A percentile compares a stretch with the other conserved stretches of the same genome.
Evolutionary conservation across 352 stramenopile genomes (phyloP).

Genomic region (Globisporangium spinosum): DNA sequence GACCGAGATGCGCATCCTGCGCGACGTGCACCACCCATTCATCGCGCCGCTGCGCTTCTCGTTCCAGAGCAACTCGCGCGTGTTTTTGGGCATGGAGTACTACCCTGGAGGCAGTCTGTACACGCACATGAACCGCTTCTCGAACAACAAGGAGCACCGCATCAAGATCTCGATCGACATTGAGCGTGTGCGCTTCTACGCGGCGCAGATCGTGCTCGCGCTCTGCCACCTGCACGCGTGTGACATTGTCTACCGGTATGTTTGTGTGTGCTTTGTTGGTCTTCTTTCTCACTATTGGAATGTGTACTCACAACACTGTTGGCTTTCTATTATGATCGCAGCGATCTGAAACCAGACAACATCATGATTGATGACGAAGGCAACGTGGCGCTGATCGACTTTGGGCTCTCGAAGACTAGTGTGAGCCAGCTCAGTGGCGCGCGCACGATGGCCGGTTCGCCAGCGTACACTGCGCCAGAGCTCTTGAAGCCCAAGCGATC

Average conservation of each 20-base stretch:
- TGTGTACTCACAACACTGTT: neutral
- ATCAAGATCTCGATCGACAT: conserved; percentile 84
- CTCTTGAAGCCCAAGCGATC: conserved; percentile 81
- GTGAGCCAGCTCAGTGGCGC: conserved; percentile 80
- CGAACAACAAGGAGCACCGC: conserved; percentile 86
- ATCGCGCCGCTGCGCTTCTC: conserved; percentile 89
- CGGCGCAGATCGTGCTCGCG: conserved; percentile 89
- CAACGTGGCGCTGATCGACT: conserved; percentile 94
- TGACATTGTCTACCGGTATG: conserved; percentile 92
- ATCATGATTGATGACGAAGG: conserved; percentile 93
- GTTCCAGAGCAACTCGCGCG: conserved; percentile 77
- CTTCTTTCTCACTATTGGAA: neutral
- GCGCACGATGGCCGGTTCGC: conserved; percentile 82
- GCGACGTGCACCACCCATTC: conserved; percentile 90
- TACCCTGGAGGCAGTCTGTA: conserved; percentile 84
- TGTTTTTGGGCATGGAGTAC: conserved; percentile 86
- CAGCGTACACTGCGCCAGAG: conserved; percentile 78
- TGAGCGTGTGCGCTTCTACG: conserved; percentile 86
- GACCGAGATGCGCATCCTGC: conserved; percentile 89
- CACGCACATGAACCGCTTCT: conserved; percentile 92
- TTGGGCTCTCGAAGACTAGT: conserved; percentile 92
- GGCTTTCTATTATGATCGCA: conserved; percentile 2
- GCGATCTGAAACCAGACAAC: conserved; percentile 95
- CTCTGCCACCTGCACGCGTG: conserved; percentile 90
- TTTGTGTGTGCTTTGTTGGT: neutral